A percentile compares a stretch with the other conserved stretches of the same genome.
Evolutionary conservation across 257 asterid species (phyloP).

Genomic region (Solanum bukasovii): DNA sequence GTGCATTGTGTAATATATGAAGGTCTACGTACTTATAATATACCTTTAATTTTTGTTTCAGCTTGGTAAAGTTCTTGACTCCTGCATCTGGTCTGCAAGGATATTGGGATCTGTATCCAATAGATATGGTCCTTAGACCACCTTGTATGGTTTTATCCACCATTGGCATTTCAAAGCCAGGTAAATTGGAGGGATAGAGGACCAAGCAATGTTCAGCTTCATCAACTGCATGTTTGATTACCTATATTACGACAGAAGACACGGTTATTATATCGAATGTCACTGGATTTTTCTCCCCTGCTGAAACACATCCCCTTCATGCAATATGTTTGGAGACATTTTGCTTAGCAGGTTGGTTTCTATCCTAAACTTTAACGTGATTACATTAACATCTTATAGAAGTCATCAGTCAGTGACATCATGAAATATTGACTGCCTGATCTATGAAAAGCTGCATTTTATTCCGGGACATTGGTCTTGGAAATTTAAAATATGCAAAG

Average conservation of each 20-base stretch:
- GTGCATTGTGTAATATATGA: neutral
- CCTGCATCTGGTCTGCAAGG: conserved; percentile 74
- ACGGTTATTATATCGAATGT: conserved; percentile 72
- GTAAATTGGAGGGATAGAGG: conserved; percentile 67
- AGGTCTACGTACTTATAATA: neutral
- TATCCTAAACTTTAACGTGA: no score
- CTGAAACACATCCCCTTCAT: no score
- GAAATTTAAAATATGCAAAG: no score
- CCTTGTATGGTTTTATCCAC: conserved; percentile 89
- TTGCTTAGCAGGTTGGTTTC: no score
- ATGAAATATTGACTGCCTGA: no score
- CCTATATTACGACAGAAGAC: conserved; percentile 82
- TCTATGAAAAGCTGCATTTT: no score
- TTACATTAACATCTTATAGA: no score
- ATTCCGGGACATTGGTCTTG: no score
- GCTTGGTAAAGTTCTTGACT: conserved; percentile 81
- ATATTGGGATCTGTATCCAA: conserved; percentile 91
- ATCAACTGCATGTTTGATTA: conserved; percentile 79
- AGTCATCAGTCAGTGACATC: no score
- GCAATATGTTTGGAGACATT: no score
- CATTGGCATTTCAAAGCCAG: conserved; percentile 88
- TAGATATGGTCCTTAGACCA: conserved; percentile 82
- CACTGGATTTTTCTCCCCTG: conserved; percentile 90
- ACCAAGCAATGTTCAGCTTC: conserved; percentile 81
- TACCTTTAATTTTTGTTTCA: conserved; percentile 13